phyloP scores from a whole-genome alignment of 805 yeast species.

The Metschnikowia kofuensis region DNA sequence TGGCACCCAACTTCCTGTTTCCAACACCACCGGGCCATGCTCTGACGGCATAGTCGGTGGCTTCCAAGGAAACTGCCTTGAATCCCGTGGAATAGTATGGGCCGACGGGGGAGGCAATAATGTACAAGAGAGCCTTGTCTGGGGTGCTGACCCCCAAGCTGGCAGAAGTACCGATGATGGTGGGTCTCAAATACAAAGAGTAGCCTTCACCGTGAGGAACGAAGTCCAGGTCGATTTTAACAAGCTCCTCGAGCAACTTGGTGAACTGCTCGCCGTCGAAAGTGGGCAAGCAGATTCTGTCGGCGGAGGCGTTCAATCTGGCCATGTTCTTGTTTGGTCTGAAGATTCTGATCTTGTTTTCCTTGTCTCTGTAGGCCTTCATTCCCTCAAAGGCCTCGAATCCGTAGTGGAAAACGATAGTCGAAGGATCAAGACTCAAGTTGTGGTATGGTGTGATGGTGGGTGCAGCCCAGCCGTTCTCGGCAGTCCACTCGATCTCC shows the following conservation, averaged over 20 bases:
- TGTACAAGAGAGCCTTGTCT: conserved; percentile 73
- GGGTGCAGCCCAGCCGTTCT: conserved; percentile 86
- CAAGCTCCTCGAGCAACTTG: conserved; percentile 72
- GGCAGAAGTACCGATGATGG: conserved; percentile 88
- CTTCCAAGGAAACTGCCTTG: conserved; percentile 92
- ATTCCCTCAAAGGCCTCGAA: conserved; percentile 95
- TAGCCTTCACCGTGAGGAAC: conserved; percentile 87
- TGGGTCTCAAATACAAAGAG: conserved; percentile 91
- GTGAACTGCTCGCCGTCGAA: conserved; percentile 77
- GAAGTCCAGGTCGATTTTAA: conserved; percentile 69
- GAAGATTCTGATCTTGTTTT: conserved; percentile 68
- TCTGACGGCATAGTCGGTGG: conserved; percentile 93
- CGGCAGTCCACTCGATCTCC: conserved; percentile 75
- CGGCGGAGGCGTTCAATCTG: conserved; percentile 86
- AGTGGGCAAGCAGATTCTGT: conserved; percentile 82
- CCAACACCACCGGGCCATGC: conserved; percentile 99
- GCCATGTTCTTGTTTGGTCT: conserved; percentile 90
- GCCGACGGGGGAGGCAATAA: conserved; percentile 94
- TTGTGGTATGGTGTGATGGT: conserved; percentile 82
- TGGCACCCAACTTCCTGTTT: conserved; percentile 93
- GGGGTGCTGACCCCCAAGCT: conserved; percentile 88
- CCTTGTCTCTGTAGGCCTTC: conserved; percentile 73
- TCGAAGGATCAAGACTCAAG: conserved; percentile 76
- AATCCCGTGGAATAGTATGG: conserved; percentile 88
- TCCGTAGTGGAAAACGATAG: conserved; percentile 91